Percentiles rank a stretch among this genome's conserved stretches.
Conservation (phyloP, 2,329 filamentous ascomycete genomes). For the Neofusicoccum umdonicola region DNA sequence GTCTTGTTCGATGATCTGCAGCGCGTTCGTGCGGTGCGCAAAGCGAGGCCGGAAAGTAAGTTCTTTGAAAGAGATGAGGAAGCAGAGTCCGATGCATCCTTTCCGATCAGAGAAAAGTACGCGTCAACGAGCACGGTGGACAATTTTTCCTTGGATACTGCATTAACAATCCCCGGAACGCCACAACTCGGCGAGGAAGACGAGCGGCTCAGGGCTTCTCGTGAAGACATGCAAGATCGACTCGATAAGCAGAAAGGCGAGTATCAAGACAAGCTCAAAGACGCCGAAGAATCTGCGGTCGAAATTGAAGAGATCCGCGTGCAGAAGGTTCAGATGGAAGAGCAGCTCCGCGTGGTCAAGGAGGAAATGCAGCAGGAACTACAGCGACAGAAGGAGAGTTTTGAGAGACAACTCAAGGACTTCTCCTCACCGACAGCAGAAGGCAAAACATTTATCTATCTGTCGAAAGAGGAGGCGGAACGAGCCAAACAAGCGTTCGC, state of each 20-base stretch:
- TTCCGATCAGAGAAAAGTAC: constrained; percentile 88
- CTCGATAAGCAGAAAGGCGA: constrained; percentile 82
- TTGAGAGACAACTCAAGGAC: constrained; percentile 73
- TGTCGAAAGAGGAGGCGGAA: constrained; percentile 66
- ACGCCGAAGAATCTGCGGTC: constrained; percentile 69
- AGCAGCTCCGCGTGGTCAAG: constrained; percentile 73
- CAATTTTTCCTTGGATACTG: constrained; percentile 93
- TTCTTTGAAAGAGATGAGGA: constrained; percentile 71
- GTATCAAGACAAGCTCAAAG: constrained; percentile 73
- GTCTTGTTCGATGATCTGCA: constrained; percentile 92
- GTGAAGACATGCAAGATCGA: constrained; percentile 80
- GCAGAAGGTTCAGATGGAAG: constrained; percentile 83
- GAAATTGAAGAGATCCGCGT: constrained; percentile 80
- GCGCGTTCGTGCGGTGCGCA: constrained; percentile 78
- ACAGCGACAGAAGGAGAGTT: constrained; percentile 77
- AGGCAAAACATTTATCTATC: constrained; percentile 30
- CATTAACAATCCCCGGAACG: constrained; percentile 89
- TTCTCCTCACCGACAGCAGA: constrained; percentile 47
- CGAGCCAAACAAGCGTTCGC: constrained; percentile 65
- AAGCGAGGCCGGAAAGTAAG: constrained; percentile 59
- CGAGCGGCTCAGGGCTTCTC: constrained; percentile 69
- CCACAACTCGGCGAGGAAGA: constrained; percentile 78
- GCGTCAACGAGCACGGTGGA: constrained; percentile 92
- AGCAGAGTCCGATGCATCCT: constrained; percentile 83
- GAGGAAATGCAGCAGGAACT: constrained; percentile 87